Percentiles rank a stretch among this genome's conserved stretches.
These are phyloP conservation scores for Dimocarpus longan DNA, from an alignment of 345 rosid species.

Conservation along the genomic window DNA sequence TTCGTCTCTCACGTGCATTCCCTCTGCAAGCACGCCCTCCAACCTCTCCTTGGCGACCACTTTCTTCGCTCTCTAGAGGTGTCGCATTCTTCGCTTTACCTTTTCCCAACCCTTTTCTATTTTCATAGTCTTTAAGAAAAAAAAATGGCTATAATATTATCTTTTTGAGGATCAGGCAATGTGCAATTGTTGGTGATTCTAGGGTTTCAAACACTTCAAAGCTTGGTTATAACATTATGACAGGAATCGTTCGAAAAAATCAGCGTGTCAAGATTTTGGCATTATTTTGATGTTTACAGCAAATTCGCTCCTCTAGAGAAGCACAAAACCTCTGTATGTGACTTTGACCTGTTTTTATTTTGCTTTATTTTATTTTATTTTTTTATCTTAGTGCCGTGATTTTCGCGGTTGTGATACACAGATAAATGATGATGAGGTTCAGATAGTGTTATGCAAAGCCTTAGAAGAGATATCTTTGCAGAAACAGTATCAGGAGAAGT, in stretches of 20 bases:
- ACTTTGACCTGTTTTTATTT: slow-evolving; percentile 11
- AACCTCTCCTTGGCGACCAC: slow-evolving; percentile 70
- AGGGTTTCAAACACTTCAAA: background rate
- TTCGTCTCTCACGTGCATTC: slow-evolving; percentile 51
- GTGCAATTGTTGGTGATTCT: background rate
- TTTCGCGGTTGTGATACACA: slow-evolving; percentile 17
- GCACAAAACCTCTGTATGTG: slow-evolving; percentile 41
- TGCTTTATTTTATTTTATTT: background rate
- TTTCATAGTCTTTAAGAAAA: background rate
- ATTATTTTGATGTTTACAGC: slow-evolving; percentile 59
- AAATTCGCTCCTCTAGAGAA: slow-evolving; percentile 29
- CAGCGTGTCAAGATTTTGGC: slow-evolving; percentile 68
- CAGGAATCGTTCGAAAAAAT: slow-evolving; percentile 72
- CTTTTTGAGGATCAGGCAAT: background rate
- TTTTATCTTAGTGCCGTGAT: slow-evolving; percentile 11
- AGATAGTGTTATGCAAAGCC: slow-evolving; percentile 62
- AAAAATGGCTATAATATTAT: background rate
- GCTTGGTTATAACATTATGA: slow-evolving; percentile 10
- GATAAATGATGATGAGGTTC: slow-evolving; percentile 58
- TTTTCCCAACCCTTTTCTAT: background rate
- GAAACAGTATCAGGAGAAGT: slow-evolving; percentile 73
- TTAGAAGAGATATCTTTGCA: slow-evolving; percentile 62
- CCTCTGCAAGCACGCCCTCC: slow-evolving; percentile 76
- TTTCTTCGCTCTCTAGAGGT: slow-evolving; percentile 78
- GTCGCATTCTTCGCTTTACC: background rate